Evolutionary conservation across 345 rosid genomes (phyloP).

Genomic region (Jatropha curcas): DNA sequence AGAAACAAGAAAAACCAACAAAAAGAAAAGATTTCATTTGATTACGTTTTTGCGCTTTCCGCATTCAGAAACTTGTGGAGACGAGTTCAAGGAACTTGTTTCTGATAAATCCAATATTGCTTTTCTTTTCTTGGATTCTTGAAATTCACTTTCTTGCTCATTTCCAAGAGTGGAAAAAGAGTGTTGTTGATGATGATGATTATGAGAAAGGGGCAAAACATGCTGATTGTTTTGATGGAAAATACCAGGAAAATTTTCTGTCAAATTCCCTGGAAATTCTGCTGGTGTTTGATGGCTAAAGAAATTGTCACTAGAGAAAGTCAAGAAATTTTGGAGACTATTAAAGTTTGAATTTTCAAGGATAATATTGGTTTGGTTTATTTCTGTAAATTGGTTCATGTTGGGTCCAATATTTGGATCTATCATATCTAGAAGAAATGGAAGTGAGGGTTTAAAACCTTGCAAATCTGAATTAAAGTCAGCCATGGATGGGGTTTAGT

Average conservation of each 20-base stretch:
- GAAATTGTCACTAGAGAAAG: slow-evolving; percentile 40
- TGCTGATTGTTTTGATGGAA: slow-evolving; percentile 30
- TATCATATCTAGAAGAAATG: slow-evolving; percentile 25
- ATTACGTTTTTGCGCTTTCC: slow-evolving; percentile 45
- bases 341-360: slow-evolving; percentile 25
- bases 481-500: slow-evolving; percentile 29
- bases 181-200: slow-evolving; percentile 1
- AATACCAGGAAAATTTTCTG: slow-evolving; percentile 21
- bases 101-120: slow-evolving; percentile 33
- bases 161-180: slow-evolving; percentile 25
- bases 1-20: not conserved
- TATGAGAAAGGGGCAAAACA: slow-evolving; percentile 23
- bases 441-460: slow-evolving; percentile 31
- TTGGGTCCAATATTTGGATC: slow-evolving; percentile 38
- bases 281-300: slow-evolving; percentile 32
- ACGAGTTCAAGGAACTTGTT: slow-evolving; percentile 34
- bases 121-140: slow-evolving; percentile 46
- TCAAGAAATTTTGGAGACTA: slow-evolving; percentile 36
- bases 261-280: slow-evolving; percentile 36
- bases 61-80: slow-evolving; percentile 38
- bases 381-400: slow-evolving; percentile 37
- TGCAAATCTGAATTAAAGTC: slow-evolving; percentile 40
- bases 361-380: slow-evolving; percentile 25
- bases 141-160: slow-evolving; percentile 24
- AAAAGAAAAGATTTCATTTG: not conserved